Base-by-base conservation (phyloP, 441 rosid species). In the Populus hybrid region DNA sequence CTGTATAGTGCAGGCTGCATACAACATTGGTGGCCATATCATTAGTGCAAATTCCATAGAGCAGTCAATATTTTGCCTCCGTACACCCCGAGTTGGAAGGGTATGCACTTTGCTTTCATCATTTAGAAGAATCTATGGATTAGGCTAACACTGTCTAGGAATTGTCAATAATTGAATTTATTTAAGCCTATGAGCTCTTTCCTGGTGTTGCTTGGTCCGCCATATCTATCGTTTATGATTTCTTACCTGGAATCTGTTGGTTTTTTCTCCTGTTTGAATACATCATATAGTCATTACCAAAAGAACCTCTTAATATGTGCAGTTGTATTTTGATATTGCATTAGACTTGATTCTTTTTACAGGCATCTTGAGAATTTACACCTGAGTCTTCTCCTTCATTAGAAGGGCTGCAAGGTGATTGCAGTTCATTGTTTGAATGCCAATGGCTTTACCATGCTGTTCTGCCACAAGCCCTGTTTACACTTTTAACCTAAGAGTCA, bases 31-130 rank as follows among this genome's bases (percentile, higher is more conserved):
- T 36, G 99, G 97, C 40, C 92, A 87, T 59, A 81, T 90, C 69
- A 81, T 93, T 71, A 93, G 92, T 67, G 98, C 97, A 83, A 92
- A 88, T 84, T 86, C 97, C 73, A 90, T 95, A 70, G 95, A 95
- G 87, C 91, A 90, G 83, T 91, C 93, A 10, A 87, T 95, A 83
- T 88, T 95, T 76, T 81, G 97, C 84, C 82, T 95, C 80, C 89
- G 78, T 10, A 83, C 95, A 79, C 93, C 91, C 69, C 85, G 97
- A 69, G 83, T 80, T 67, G 99, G 97, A 73, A 80, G 92, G 87
- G 98, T 95, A 91, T 68, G 77, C 3, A 32, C 72, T 73, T n/a
- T 38, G 67, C 70, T 77, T 74, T 74, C 34, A 54, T 77, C 32
- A 21, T 38, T 20, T 72, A 16, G 14, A 23, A 10, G 50, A 50